Percentiles rank a stretch among this genome's conserved stretches.
Conservation (phyloP, 768 basidiomycete genomes). For the Rhodocollybia butyracea region DNA sequence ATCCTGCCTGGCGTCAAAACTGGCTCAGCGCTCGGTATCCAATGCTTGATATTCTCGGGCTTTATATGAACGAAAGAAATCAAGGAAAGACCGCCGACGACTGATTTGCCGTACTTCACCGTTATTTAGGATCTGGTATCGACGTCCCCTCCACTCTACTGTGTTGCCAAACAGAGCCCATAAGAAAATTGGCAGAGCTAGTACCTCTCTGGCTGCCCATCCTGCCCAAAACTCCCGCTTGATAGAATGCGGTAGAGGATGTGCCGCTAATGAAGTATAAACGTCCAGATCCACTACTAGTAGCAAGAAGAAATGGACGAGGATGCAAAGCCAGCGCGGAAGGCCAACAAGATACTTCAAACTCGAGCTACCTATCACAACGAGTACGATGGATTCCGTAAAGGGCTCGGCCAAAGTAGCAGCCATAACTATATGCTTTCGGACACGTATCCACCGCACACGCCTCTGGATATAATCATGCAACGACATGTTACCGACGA, state of each 20-base stretch:
- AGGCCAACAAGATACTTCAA: conserved; percentile 47
- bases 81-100: conserved; percentile 13
- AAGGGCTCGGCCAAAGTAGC: conserved; percentile 91
- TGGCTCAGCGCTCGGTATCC: conserved; percentile 15
- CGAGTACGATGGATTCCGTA: conserved; percentile 80
- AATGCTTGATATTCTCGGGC: conserved; percentile 33
- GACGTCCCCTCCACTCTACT: conserved; percentile 84
- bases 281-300: conserved; percentile 80
- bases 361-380: conserved; percentile 59
- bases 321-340: conserved; percentile 51
- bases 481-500: conserved; percentile 85
- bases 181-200: conserved; percentile 87
- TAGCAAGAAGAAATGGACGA: conserved; percentile 67
- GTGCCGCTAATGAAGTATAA: conserved; percentile 69
- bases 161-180: conserved; percentile 78
- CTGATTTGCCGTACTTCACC: conserved; percentile 57
- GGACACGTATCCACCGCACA: conserved; percentile 94
- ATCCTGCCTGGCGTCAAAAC: background rate
- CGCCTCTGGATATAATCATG: conserved; percentile 84
- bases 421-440: conserved; percentile 87
- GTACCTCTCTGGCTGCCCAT: conserved; percentile 76
- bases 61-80: conserved; percentile 14
- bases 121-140: conserved; percentile 69
- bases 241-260: conserved; percentile 47
- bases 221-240: conserved; percentile 65